Conservation (phyloP, 2,329 filamentous ascomycete genomes). For the Trichoderma cornu-damae region DNA sequence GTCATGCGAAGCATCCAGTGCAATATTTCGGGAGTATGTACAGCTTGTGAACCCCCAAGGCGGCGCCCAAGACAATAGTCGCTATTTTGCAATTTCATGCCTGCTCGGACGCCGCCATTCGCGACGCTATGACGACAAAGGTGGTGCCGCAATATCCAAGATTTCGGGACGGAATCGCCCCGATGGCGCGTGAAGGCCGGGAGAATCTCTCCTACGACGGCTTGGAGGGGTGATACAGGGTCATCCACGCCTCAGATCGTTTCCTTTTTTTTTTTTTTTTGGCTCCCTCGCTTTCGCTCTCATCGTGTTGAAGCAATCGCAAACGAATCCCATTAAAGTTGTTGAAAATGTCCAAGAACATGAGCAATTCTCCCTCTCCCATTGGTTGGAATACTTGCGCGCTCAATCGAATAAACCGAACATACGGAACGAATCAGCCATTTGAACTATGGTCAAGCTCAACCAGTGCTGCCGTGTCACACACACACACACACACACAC, state of each 20-base stretch:
- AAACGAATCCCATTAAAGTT: not conserved
- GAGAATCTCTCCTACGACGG: not conserved
- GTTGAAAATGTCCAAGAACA: not conserved
- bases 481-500: conserved; percentile 13
- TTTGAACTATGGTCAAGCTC: not conserved
- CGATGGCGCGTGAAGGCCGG: not conserved
- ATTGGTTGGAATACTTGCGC: too few relatives aligned
- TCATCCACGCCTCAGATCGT: not conserved
- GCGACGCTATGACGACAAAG: not conserved
- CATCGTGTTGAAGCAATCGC: too few relatives aligned
- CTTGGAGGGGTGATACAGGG: not conserved
- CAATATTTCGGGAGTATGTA: not conserved
- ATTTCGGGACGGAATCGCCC: conserved; percentile 3
- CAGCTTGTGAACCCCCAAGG: not conserved
- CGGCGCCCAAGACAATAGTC: conserved; percentile 5
- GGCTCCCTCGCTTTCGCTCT: not conserved
- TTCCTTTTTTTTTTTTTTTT: not conserved
- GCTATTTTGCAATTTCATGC: not conserved
- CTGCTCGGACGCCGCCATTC: not conserved
- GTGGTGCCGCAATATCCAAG: not conserved
- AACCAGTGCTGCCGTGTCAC: not conserved
- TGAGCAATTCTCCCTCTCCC: not conserved
- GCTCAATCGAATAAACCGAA: not conserved
- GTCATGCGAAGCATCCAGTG: not conserved
- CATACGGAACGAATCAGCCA: not conserved